Evolutionary conservation across 148 eudicot species (phyloP), one percentile per base, ranked within the genome.

Genomic region (Chenopodium suecicum): DNA sequence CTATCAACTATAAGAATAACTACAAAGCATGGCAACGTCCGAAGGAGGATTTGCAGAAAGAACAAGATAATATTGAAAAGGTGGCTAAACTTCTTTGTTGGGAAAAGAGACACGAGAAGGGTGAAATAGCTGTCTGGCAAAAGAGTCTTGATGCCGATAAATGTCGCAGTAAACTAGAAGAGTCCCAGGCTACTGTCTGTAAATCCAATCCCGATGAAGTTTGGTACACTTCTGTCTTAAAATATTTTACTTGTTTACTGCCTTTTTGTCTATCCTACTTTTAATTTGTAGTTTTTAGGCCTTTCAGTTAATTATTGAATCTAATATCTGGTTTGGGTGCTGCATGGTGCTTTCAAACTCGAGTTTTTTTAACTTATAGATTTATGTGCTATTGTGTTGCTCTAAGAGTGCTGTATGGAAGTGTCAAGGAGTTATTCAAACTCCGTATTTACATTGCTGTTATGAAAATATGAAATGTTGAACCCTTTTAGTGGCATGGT

Each of bases 111-210:
- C 83, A 89, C 50, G 99, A 95, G 88, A 90, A 82, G 81, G 98
- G 92, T 81, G 98, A 95, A 84, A 91, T 85, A 74, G 99, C 97
- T 32, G 84, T 93, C 77, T 95, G 97, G 97, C 94, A 90, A 89
- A 95, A 93, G 82, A 91, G 88, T 70, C 27, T 66, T 2, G 71
- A 89, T 90, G 85, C 89, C 34, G 90, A 90, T 79, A 84, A 92
- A 25, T 95, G 99, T 78, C 92, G 86, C 75, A 80, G 83, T 27
- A 83, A 83, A 79, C 84, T 84, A 88, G 90, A 87, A 50, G 88
- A 87, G 75, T 87, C 93, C 74, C 78, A 84, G 82, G 92, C 92
- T 80, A 77, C 78, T 19, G 79, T 91, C 34, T 95, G 98, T 76
- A 83, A 89, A 86, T 52, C 89, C 72, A 88, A 89, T 60, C 82